Conservation (phyloP, 768 basidiomycete species). For the Mycena epipterygia region DNA sequence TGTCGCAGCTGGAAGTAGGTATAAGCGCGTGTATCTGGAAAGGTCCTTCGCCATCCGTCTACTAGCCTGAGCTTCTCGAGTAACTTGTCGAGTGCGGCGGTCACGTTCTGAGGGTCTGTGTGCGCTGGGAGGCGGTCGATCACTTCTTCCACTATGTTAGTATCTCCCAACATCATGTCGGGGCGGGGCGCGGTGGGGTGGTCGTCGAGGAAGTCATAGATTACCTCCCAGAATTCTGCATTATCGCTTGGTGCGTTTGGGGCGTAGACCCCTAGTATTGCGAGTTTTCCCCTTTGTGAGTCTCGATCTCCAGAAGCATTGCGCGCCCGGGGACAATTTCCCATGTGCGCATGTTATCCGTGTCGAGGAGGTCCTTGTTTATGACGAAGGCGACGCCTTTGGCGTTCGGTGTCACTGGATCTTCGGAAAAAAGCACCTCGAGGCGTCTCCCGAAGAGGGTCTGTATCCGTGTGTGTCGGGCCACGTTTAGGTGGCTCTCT, state of each 20-base stretch:
- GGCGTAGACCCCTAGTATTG: conserved; percentile 52
- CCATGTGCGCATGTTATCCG: no score
- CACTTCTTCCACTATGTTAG: conserved; percentile 56
- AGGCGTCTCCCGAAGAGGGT: conserved; percentile 21
- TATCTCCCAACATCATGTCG: conserved; percentile 56
- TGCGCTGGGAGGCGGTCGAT: conserved; percentile 51
- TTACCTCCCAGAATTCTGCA: conserved; percentile 45
- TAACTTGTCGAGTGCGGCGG: no score
- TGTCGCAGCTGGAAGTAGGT: conserved; percentile 23
- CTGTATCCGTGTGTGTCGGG: no score
- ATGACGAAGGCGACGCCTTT: neutral
- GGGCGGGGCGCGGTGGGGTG: conserved; percentile 34
- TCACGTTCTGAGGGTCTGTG: conserved; percentile 30
- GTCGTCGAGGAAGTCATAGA: conserved; percentile 22
- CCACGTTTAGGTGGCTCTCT: conserved; percentile 48
- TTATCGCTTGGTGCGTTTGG: conserved; percentile 49
- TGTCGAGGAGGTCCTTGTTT: no score
- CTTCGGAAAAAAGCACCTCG: conserved; percentile 32
- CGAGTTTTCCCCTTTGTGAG: conserved; percentile 37
- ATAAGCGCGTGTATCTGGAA: no score
- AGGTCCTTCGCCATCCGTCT: no score
- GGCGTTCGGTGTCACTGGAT: no score
- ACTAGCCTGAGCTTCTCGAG: no score
- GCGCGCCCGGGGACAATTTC: no score
- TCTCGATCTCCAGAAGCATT: no score